A percentile compares a stretch with the other conserved stretches of the same genome.
phyloP scores from a whole-genome alignment of 768 basidiomycete genomes.

The Kwoniella sp. region DNA sequence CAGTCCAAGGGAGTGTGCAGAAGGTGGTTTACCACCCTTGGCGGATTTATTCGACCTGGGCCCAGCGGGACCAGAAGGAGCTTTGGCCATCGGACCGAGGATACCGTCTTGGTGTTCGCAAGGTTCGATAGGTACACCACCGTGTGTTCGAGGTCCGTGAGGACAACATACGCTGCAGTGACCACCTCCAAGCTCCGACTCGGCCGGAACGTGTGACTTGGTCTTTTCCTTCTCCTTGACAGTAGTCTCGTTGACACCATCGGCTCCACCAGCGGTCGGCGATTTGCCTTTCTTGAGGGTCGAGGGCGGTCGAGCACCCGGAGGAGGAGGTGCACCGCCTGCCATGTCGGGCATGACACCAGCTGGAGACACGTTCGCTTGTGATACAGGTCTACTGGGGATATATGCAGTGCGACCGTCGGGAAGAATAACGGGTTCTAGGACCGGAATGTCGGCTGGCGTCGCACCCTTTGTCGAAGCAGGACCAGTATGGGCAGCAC shows the following conservation, averaged over 20 bases:
- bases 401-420: slow-evolving; percentile 44
- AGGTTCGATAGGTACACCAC: slow-evolving; percentile 32
- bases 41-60: slow-evolving; percentile 11
- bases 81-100: slow-evolving; percentile 11
- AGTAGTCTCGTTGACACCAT: background rate
- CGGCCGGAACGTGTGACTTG: slow-evolving; percentile 8
- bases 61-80: slow-evolving; percentile 9
- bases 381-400: slow-evolving; percentile 10
- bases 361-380: slow-evolving; percentile 4
- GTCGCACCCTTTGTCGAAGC: slow-evolving; percentile 3
- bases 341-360: background rate
- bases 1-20: slow-evolving; percentile 14
- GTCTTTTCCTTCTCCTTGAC: slow-evolving; percentile 11
- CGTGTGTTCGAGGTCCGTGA: slow-evolving; percentile 25
- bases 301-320: slow-evolving; percentile 11
- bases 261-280: background rate
- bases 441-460: slow-evolving; percentile 2
- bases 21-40: slow-evolving; percentile 1
- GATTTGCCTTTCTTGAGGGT: slow-evolving; percentile 28
- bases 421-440: slow-evolving; percentile 40
- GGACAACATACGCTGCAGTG: slow-evolving; percentile 49
- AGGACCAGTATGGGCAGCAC: background rate
- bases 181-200: slow-evolving; percentile 32
- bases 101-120: slow-evolving; percentile 44
- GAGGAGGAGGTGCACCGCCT: slow-evolving; percentile 6